Conservation (phyloP, 2,329 filamentous ascomycete species). For the Colletotrichum horii region DNA sequence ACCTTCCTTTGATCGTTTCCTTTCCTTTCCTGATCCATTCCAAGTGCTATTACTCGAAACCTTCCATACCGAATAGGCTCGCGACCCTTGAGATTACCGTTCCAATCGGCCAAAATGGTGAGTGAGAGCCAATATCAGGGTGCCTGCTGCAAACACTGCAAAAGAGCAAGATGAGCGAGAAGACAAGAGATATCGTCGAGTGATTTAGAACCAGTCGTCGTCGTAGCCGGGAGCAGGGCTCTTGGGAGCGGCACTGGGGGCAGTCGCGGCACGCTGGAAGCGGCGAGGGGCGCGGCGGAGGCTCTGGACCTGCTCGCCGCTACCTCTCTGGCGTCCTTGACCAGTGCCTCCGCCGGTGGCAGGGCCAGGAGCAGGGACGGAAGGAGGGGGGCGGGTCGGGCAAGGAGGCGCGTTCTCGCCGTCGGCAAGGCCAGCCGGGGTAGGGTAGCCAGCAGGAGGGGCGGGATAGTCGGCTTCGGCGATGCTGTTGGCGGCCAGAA, state of each 20-base stretch:
- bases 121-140: neutral
- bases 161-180: neutral
- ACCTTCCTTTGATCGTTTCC: neutral
- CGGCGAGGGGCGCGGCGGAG: slow-evolving; percentile 10
- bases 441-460: slow-evolving; percentile 3
- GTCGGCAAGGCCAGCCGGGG: neutral
- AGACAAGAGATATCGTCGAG: neutral
- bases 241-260: neutral
- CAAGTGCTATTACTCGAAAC: neutral
- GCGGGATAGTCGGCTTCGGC: slow-evolving; percentile 7
- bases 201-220: slow-evolving; percentile 10
- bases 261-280: slow-evolving; percentile 11
- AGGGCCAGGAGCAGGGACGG: neutral
- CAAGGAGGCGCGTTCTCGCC: slow-evolving; percentile 1
- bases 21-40: neutral
- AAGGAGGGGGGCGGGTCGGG: neutral
- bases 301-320: neutral
- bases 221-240: slow-evolving; percentile 15
- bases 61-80: neutral
- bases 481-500: neutral
- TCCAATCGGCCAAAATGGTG: neutral
- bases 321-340: neutral
- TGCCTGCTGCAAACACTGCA: neutral
- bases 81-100: neutral
- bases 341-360: neutral